A percentile compares a stretch with the other conserved stretches of the same genome.
Conservation (phyloP, 805 yeast species). For the Cephaloascus fragrans region DNA sequence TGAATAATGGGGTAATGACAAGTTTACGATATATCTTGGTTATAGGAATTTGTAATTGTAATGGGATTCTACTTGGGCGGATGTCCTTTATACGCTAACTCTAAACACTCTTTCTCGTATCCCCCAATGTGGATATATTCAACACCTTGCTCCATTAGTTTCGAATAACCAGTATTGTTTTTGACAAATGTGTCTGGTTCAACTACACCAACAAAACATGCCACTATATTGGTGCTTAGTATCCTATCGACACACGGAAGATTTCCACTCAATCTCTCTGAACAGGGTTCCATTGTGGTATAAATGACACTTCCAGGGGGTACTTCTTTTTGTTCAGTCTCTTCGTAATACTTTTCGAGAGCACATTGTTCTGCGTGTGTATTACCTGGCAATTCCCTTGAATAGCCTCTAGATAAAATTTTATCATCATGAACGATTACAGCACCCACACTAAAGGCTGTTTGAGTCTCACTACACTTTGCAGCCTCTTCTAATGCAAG, state of each 20-base stretch:
- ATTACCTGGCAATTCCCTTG: constrained; percentile 87
- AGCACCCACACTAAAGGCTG: constrained; percentile 95
- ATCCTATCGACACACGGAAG: constrained; percentile 81
- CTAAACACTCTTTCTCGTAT: constrained; percentile 57
- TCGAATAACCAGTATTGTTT: constrained; percentile 53
- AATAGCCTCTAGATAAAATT: constrained; percentile 73
- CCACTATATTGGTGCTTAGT: constrained; percentile 42
- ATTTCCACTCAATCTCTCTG: constrained; percentile 82
- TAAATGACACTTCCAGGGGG: constrained; percentile 77
- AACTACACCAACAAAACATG: constrained; percentile 84
- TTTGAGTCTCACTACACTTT: constrained; percentile 70
- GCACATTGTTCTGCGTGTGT: constrained; percentile 98
- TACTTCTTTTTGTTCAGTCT: constrained; percentile 25
- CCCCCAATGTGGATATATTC: constrained; percentile 80
- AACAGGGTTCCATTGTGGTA: constrained; percentile 98
- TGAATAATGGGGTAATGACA: too few species aligned
- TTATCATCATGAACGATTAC: constrained; percentile 53
- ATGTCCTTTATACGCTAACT: constrained; percentile 71
- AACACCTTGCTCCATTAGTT: constrained; percentile 46
- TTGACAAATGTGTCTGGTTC: constrained; percentile 90
- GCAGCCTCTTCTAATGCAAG: constrained; percentile 70
- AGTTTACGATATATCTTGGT: too few species aligned
- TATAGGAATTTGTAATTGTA: too few species aligned
- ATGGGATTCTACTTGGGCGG: constrained; percentile 14
- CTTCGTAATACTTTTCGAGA: constrained; percentile 54